Conservation (phyloP, 2,329 filamentous ascomycete genomes). For the Verticillium albo-atrum region DNA sequence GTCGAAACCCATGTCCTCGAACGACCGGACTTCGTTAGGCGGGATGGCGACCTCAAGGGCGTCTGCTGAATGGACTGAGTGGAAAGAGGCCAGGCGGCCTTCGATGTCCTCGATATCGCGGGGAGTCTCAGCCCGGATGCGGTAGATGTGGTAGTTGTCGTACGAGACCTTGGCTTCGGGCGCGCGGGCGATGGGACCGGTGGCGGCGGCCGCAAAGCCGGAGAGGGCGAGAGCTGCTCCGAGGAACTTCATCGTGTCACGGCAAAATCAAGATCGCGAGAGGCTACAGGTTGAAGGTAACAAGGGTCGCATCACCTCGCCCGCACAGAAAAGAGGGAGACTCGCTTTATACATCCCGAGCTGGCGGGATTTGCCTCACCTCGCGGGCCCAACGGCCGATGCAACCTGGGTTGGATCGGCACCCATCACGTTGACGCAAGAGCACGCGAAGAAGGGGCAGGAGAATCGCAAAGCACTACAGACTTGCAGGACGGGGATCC, state of each 20-base stretch:
- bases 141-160: slow-evolving; percentile 27
- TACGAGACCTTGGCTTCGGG: slow-evolving; percentile 16
- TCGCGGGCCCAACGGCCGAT: not conserved
- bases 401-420: not conserved
- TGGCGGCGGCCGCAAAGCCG: not conserved
- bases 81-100: slow-evolving; percentile 13
- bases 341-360: not conserved
- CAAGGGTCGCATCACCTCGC: not conserved
- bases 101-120: slow-evolving; percentile 11
- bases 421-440: not conserved
- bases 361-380: not conserved
- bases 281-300: not conserved
- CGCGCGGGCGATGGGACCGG: not conserved
- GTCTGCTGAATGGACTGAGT: slow-evolving; percentile 19
- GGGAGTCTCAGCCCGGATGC: slow-evolving; percentile 14
- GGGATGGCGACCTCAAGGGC: slow-evolving; percentile 27
- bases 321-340: not conserved
- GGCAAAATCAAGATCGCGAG: not conserved
- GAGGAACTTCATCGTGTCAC: slow-evolving; percentile 7
- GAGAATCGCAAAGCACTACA: not conserved
- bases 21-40: slow-evolving; percentile 18
- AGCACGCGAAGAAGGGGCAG: not conserved
- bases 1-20: slow-evolving; percentile 20
- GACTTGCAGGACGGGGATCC: not conserved
- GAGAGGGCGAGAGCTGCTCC: slow-evolving; percentile 1